These are phyloP conservation scores for Diutina siamensis DNA, from an alignment of 1,139 yeast genomes.

Conservation along the genomic window DNA sequence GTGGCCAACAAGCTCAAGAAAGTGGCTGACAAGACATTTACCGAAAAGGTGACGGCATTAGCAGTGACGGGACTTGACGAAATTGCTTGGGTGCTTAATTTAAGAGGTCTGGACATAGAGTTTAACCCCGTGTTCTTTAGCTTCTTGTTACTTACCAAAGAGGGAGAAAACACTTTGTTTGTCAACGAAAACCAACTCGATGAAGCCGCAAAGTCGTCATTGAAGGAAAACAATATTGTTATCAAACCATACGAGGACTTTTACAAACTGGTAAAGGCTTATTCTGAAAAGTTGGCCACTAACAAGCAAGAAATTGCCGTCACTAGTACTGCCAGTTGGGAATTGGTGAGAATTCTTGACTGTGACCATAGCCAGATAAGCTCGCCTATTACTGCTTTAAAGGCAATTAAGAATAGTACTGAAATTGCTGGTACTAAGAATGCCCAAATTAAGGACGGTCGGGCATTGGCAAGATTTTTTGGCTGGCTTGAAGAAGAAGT, in stretches of 20 bases:
- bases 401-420: constrained; percentile 61
- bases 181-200: constrained; percentile 33
- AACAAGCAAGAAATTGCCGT: constrained; percentile 37
- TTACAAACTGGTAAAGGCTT: constrained; percentile 39
- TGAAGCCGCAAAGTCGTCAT: constrained; percentile 19
- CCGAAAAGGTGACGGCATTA: constrained; percentile 29
- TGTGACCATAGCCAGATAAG: constrained; percentile 33
- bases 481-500: constrained; percentile 78
- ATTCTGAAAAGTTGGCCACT: constrained; percentile 31
- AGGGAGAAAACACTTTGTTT: constrained; percentile 41
- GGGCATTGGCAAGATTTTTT: constrained; percentile 66
- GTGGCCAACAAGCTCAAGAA: constrained; percentile 27
- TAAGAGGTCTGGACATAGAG: constrained; percentile 77
- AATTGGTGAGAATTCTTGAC: constrained; percentile 45
- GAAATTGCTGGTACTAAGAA: constrained; percentile 67
- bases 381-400: constrained; percentile 62
- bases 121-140: constrained; percentile 89
- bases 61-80: constrained; percentile 76
- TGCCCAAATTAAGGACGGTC: constrained; percentile 84
- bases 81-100: constrained; percentile 83
- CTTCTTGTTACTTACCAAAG: constrained; percentile 51
- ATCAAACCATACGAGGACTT: constrained; percentile 44
- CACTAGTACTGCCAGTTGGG: constrained; percentile 67
- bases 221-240: constrained; percentile 28
- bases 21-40: constrained; percentile 28